Conservation (phyloP, 2,329 filamentous ascomycete genomes). For the Penicillium psychrosexuale region DNA sequence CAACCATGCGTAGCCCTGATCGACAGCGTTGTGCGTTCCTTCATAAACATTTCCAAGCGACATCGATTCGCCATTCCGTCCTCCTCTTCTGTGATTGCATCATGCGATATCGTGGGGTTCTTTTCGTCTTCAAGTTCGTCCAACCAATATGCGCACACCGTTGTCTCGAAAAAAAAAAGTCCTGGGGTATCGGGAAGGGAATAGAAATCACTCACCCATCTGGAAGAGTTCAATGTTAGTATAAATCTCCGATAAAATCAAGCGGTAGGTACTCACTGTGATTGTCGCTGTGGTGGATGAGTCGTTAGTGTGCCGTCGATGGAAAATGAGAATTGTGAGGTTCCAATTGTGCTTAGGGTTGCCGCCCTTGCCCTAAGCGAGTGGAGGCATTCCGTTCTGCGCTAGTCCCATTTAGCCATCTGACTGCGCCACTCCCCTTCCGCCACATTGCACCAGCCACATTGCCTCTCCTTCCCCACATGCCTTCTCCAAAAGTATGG, state of each 20-base stretch:
- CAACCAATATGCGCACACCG: conserved; percentile 32
- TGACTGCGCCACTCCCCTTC: not conserved
- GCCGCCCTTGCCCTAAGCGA: conserved; percentile 46
- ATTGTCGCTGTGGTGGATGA: conserved; percentile 51
- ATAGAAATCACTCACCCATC: conserved; percentile 59
- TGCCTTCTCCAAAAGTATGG: conserved; percentile 11
- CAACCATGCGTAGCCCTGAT: conserved; percentile 3
- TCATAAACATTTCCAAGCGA: not conserved
- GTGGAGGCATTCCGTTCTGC: conserved; percentile 19
- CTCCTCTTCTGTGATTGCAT: not conserved
- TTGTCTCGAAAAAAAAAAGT: conserved; percentile 29
- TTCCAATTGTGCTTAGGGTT: conserved; percentile 44
- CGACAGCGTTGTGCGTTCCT: conserved; percentile 8
- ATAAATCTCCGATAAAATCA: conserved; percentile 17
- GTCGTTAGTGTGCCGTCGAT: conserved; percentile 34
- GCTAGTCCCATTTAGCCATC: conserved; percentile 28
- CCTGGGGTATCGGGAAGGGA: conserved; percentile 21
- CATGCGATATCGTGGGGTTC: conserved; percentile 9
- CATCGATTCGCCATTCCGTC: not conserved
- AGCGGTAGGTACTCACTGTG: conserved; percentile 47
- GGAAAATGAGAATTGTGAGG: conserved; percentile 43
- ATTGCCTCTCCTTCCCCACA: conserved; percentile 8
- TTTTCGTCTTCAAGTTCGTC: conserved; percentile 19
- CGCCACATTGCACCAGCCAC: conserved; percentile 12
- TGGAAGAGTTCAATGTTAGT: conserved; percentile 38